Percentiles rank a stretch among this genome's conserved stretches.
Conservation (phyloP, 805 yeast genomes). For the Candida gorgasii region DNA sequence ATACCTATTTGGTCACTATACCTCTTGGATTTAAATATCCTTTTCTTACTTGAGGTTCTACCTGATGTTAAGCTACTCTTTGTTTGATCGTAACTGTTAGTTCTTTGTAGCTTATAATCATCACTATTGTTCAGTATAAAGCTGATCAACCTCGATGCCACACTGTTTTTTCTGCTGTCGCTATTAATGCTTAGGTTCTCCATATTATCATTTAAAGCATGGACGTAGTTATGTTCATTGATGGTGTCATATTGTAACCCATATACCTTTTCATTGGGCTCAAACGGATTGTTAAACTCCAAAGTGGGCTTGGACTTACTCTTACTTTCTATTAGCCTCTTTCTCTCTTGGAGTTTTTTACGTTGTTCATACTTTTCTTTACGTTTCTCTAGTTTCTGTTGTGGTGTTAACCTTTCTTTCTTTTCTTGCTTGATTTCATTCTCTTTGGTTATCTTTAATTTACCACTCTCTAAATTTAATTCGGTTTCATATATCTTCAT, state of each 20-base stretch:
- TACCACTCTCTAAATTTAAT: conserved; percentile 16
- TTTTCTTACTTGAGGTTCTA: conserved; percentile 21
- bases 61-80: conserved; percentile 33
- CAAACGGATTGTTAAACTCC: conserved; percentile 16
- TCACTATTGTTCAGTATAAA: conserved; percentile 19
- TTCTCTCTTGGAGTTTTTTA: conserved; percentile 8
- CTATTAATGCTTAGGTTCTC: conserved; percentile 4
- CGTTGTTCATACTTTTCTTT: conserved; percentile 8
- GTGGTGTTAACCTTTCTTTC: conserved; percentile 5
- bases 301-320: conserved; percentile 8
- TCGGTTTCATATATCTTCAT: conserved; percentile 20
- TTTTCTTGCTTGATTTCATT: conserved; percentile 5
- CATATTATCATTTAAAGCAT: not conserved
- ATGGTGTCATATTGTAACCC: not conserved
- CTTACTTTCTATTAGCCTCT: conserved; percentile 12
- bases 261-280: conserved; percentile 8
- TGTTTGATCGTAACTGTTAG: conserved; percentile 38
- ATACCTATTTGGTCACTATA: conserved; percentile 34
- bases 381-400: conserved; percentile 3
- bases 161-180: conserved; percentile 15
- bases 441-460: conserved; percentile 12
- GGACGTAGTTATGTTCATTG: conserved; percentile 1
- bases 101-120: conserved; percentile 18
- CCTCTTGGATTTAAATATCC: conserved; percentile 16
- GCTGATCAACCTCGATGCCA: conserved; percentile 23